Evolutionary conservation across 1,139 yeast species (phyloP).

Genomic region (Kluyveromyces marxianus): DNA sequence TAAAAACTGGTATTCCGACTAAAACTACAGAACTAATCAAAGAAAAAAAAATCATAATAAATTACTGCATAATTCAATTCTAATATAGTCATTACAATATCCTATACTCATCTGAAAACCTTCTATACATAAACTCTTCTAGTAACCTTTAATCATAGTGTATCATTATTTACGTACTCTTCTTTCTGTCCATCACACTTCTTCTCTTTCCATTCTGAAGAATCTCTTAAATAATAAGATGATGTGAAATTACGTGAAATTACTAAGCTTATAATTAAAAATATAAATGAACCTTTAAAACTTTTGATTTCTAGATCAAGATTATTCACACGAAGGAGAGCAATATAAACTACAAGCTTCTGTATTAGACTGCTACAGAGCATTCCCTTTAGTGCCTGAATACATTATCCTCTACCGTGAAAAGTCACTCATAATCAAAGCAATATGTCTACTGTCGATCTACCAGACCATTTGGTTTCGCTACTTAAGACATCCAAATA

Average conservation of each 20-base stretch:
- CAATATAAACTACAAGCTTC: no score
- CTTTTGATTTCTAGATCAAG: no score
- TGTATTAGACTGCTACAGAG: no score
- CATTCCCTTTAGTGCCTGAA: no score
- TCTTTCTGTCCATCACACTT: background rate
- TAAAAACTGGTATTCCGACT: background rate
- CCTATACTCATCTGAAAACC: background rate
- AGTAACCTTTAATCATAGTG: background rate
- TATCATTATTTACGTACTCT: constrained; percentile 4
- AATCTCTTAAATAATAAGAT: no score
- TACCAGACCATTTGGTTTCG: constrained; percentile 51
- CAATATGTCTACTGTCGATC: constrained; percentile 10
- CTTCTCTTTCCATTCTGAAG: no score
- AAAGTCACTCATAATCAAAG: background rate
- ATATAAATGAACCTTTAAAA: no score
- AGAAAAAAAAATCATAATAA: background rate
- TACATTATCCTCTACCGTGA: no score
- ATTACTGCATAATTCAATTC: background rate
- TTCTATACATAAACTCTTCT: background rate
- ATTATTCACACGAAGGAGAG: no score
- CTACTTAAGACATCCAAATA: constrained; percentile 54
- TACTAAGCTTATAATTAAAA: no score
- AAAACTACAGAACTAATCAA: background rate
- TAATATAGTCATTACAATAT: background rate
- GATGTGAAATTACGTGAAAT: no score